Conservation (phyloP, 441 rosid genomes). For the Hura crepitans region DNA sequence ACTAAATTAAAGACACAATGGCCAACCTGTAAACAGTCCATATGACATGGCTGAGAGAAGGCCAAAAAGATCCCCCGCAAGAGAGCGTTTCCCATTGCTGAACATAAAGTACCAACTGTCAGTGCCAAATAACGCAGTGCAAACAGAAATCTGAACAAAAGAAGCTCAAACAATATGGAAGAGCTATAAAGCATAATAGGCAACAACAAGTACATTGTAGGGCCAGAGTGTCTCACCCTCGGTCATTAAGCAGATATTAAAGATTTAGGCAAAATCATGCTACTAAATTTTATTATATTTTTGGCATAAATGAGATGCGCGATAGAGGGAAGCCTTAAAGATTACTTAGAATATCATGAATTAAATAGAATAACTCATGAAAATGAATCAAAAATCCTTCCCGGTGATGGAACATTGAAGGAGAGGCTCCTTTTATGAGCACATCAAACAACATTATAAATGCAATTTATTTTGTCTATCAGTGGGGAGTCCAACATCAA, state of each 20-base stretch:
- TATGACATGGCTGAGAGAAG: slow-evolving; percentile 92
- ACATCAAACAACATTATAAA: not conserved
- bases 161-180: slow-evolving; percentile 15
- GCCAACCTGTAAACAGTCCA: slow-evolving; percentile 86
- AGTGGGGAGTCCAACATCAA: not conserved
- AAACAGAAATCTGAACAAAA: slow-evolving; percentile 23
- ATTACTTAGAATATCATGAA: not conserved
- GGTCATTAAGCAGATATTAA: not conserved
- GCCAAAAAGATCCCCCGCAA: slow-evolving; percentile 90
- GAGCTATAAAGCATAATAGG: slow-evolving; percentile 14
- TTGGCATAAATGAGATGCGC: not conserved
- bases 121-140: slow-evolving; percentile 28
- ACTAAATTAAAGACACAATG: not conserved
- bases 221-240: not conserved
- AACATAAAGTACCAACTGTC: slow-evolving; percentile 58
- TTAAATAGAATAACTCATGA: not conserved
- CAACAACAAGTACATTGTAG: slow-evolving; percentile 3
- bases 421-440: not conserved
- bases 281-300: not conserved
- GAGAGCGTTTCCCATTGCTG: slow-evolving; percentile 79
- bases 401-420: not conserved
- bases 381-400: slow-evolving; percentile 4
- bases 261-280: not conserved
- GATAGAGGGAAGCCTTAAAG: not conserved
- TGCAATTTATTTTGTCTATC: not conserved